phyloP scores from a whole-genome alignment of 768 basidiomycete genomes.

The Cystobasidium ongulense region DNA sequence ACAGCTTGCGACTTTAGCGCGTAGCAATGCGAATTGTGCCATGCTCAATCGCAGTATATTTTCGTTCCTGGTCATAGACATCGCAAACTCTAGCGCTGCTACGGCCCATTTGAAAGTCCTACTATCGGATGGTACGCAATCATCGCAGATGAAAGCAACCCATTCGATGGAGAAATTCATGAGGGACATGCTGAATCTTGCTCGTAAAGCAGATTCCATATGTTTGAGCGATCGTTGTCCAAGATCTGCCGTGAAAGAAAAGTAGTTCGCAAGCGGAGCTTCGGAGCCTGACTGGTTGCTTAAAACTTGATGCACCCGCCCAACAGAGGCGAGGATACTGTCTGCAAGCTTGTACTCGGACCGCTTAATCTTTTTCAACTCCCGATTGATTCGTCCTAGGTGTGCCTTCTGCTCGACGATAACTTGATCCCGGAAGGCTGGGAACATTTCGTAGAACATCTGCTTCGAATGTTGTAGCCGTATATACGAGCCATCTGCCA shows the following conservation, averaged over 20 bases:
- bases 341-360: constrained; percentile 84
- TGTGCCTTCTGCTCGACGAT: constrained; percentile 79
- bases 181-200: constrained; percentile 70
- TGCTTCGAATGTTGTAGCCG: constrained; percentile 69
- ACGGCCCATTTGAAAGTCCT: constrained; percentile 98
- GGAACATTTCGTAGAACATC: constrained; percentile 40
- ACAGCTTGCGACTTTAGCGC: constrained; percentile 85
- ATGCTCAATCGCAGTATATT: constrained; percentile 79
- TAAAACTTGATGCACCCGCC: constrained; percentile 69
- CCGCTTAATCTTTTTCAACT: constrained; percentile 80
- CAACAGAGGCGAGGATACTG: constrained; percentile 83
- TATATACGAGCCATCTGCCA: constrained; percentile 78
- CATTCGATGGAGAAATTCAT: constrained; percentile 89
- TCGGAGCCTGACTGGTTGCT: constrained; percentile 34
- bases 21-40: constrained; percentile 80
- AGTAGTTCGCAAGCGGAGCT: constrained; percentile 77
- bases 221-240: constrained; percentile 79
- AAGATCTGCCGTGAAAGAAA: constrained; percentile 89
- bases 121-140: constrained; percentile 89
- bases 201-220: constrained; percentile 64
- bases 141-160: constrained; percentile 97
- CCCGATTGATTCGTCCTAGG: constrained; percentile 75
- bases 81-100: constrained; percentile 83
- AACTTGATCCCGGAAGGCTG: constrained; percentile 49
- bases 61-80: constrained; percentile 75